Evolutionary conservation across 805 yeast genomes (phyloP).

Genomic region (Candida argentea): DNA sequence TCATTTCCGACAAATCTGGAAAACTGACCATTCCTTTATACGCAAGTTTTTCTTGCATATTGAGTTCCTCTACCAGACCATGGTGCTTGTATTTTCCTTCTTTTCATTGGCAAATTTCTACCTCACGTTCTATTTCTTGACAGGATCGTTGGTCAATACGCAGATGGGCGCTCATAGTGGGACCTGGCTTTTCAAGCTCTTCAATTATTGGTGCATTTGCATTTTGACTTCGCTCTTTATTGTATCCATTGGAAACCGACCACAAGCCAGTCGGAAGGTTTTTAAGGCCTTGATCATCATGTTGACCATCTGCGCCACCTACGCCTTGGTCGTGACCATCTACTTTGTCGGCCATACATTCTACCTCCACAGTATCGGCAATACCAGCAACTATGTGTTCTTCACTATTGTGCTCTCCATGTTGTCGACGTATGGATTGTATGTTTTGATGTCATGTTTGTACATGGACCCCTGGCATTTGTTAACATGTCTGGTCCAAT

Average conservation of each 20-base stretch:
- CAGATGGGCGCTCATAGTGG: conserved; percentile 62
- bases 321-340: conserved; percentile 74
- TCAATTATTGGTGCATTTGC: conserved; percentile 78
- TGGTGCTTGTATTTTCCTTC: conserved; percentile 13
- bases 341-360: conserved; percentile 59
- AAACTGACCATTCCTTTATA: conserved; percentile 13
- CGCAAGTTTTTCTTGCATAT: conserved; percentile 16
- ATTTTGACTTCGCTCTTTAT: conserved; percentile 81
- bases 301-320: conserved; percentile 69
- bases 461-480: conserved; percentile 97
- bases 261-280: conserved; percentile 84
- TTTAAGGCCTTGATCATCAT: conserved; percentile 66
- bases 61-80: conserved; percentile 15
- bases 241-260: conserved; percentile 93
- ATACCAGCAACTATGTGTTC: conserved; percentile 39
- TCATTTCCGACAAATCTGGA: conserved; percentile 14
- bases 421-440: conserved; percentile 86
- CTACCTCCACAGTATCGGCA: conserved; percentile 29
- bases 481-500: conserved; percentile 76
- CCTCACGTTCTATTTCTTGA: conserved; percentile 26
- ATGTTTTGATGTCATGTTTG: conserved; percentile 68
- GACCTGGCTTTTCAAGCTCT: conserved; percentile 67
- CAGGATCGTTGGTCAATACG: conserved; percentile 60
- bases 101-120: conserved; percentile 19
- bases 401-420: conserved; percentile 76